phyloP scores from a whole-genome alignment of 805 yeast species.

The Saturnispora galanensis region DNA sequence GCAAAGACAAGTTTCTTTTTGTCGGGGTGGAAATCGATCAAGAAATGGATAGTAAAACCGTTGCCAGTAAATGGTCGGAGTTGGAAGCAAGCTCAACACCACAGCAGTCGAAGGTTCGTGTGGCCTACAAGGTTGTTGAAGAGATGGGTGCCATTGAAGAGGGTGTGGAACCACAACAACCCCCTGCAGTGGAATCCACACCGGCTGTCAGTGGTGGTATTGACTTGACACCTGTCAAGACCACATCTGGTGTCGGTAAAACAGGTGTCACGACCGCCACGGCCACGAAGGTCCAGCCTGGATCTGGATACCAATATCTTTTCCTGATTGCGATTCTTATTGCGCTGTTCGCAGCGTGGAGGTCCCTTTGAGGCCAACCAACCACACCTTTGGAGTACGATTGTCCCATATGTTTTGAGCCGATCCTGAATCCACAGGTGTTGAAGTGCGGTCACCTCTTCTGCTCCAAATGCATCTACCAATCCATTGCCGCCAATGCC shows the following conservation, averaged over 20 bases:
- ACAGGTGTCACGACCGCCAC: slow-evolving; percentile 8
- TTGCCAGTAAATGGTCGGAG: slow-evolving; percentile 67
- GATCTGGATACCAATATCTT: neutral
- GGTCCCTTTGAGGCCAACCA: slow-evolving; percentile 12
- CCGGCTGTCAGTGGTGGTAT: slow-evolving; percentile 6
- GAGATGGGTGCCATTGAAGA: slow-evolving; percentile 26
- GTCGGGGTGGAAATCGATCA: slow-evolving; percentile 72
- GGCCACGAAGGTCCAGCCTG: slow-evolving; percentile 1
- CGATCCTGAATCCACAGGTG: slow-evolving; percentile 37
- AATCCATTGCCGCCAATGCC: slow-evolving; percentile 30
- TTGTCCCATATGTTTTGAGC: slow-evolving; percentile 51
- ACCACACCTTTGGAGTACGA: slow-evolving; percentile 30
- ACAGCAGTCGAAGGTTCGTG: slow-evolving; percentile 24
- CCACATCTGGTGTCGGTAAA: neutral
- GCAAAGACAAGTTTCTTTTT: slow-evolving; percentile 87
- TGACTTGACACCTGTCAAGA: neutral
- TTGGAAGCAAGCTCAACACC: slow-evolving; percentile 46
- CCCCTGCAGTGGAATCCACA: slow-evolving; percentile 12
- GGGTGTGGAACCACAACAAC: slow-evolving; percentile 15
- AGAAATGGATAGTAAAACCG: slow-evolving; percentile 41
- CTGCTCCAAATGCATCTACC: slow-evolving; percentile 43
- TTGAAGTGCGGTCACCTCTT: slow-evolving; percentile 51
- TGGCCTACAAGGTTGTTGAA: slow-evolving; percentile 22
- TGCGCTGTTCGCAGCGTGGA: slow-evolving; percentile 8
- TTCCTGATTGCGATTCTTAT: slow-evolving; percentile 5